Percentiles rank a stretch among this genome's conserved stretches.
Evolutionary conservation across 208 protist genomes (phyloP).

Genomic region (Trypanosoma lewisi): DNA sequence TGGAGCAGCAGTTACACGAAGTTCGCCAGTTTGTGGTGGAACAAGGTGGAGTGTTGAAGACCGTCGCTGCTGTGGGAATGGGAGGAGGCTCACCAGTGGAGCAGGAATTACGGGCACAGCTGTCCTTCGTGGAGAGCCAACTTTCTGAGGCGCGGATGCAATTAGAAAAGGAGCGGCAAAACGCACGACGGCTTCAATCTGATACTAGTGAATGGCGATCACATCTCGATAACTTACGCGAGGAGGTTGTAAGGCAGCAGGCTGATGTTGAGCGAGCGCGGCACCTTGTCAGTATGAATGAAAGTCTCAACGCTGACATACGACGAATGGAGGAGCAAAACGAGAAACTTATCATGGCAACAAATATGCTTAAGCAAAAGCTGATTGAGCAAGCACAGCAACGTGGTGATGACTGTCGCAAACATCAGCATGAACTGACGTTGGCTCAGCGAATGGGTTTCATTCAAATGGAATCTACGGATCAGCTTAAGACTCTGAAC

Average conservation of each 20-base stretch:
- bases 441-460: conserved; percentile 77
- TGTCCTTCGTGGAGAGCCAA: conserved; percentile 50
- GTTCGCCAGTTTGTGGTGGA: conserved; percentile 42
- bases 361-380: conserved; percentile 70
- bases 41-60: conserved; percentile 55
- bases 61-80: conserved; percentile 16
- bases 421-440: conserved; percentile 76
- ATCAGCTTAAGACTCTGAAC: conserved; percentile 57
- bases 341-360: conserved; percentile 73
- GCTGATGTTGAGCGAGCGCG: conserved; percentile 53
- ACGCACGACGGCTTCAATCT: conserved; percentile 39
- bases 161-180: conserved; percentile 55
- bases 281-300: conserved; percentile 60
- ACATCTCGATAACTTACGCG: conserved; percentile 52
- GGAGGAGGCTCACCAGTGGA: conserved; percentile 36
- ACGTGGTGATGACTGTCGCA: conserved; percentile 43
- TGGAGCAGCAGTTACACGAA: conserved; percentile 51
- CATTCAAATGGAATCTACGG: conserved; percentile 73
- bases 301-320: conserved; percentile 54
- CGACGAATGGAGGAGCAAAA: conserved; percentile 76
- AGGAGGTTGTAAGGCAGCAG: conserved; percentile 55
- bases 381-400: conserved; percentile 67
- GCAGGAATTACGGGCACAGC: conserved; percentile 64
- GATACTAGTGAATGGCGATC: conserved; percentile 62
- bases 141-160: conserved; percentile 42